A percentile compares a stretch with the other conserved stretches of the same genome.
These are phyloP conservation scores for Cutaneotrichosporon sp. DNA, from an alignment of 1,284 basidiomycete genomes.

Conservation along the genomic window DNA sequence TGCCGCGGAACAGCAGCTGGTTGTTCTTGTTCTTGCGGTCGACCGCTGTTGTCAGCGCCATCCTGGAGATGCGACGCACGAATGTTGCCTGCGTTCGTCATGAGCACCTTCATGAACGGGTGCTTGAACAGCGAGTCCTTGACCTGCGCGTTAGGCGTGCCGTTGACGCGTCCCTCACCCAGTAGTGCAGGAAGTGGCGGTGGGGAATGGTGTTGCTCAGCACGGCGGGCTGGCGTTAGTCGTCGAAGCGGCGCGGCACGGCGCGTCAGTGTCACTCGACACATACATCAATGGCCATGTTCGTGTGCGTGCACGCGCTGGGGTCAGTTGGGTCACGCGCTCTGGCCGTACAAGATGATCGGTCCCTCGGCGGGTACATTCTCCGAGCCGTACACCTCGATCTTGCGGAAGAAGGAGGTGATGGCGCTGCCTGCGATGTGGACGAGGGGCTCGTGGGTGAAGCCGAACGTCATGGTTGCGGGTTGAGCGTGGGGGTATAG, in stretches of 20 bases:
- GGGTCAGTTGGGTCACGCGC: slow-evolving; percentile 17
- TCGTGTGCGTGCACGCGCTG: slow-evolving; percentile 83
- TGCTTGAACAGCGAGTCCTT: slow-evolving; percentile 70
- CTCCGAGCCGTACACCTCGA: slow-evolving; percentile 78
- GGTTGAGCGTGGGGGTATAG: neutral
- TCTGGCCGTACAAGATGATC: slow-evolving; percentile 71
- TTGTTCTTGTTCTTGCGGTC: slow-evolving; percentile 90
- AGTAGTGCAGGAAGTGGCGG: slow-evolving; percentile 71
- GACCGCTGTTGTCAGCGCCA: slow-evolving; percentile 61
- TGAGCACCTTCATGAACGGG: slow-evolving; percentile 68
- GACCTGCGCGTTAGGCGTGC: slow-evolving; percentile 38
- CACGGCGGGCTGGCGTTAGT: slow-evolving; percentile 42
- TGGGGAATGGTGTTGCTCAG: slow-evolving; percentile 51
- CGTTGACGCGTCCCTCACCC: slow-evolving; percentile 65
- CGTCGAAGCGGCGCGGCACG: too few species aligned
- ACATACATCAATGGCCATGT: slow-evolving; percentile 88
- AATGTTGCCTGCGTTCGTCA: slow-evolving; percentile 90
- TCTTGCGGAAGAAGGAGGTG: slow-evolving; percentile 80
- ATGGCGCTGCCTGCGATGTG: slow-evolving; percentile 70
- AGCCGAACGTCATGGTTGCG: slow-evolving; percentile 54
- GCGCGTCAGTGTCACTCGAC: neutral
- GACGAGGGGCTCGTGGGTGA: slow-evolving; percentile 67
- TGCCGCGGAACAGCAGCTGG: slow-evolving; percentile 82
- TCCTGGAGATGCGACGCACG: slow-evolving; percentile 24
- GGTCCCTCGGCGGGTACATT: slow-evolving; percentile 81